Conservation (phyloP, 306 rosid species). For the Malus fusca region DNA sequence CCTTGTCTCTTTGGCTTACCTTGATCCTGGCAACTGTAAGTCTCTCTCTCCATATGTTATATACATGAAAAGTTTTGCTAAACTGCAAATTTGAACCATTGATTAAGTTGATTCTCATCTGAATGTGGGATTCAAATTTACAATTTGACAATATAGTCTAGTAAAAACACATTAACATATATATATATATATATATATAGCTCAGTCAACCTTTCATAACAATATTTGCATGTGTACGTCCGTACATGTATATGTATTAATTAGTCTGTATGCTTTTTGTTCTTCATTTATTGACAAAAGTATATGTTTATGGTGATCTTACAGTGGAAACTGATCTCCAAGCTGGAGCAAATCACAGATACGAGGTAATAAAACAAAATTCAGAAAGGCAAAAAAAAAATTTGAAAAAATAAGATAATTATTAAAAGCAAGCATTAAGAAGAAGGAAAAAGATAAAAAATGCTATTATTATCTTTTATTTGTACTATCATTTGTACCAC, state of each 20-base stretch:
- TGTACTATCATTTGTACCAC: no score
- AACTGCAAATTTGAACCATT: no score
- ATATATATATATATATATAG: no score
- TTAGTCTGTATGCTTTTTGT: background rate
- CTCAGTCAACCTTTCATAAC: background rate
- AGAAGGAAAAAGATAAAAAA: no score
- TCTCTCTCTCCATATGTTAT: no score
- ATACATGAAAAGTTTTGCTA: no score
- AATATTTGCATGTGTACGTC: background rate
- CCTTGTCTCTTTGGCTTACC: constrained; percentile 84
- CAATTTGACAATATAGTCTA: background rate
- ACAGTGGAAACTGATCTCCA: constrained; percentile 95
- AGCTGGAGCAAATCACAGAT: constrained; percentile 76
- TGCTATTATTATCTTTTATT: no score
- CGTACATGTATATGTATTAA: background rate
- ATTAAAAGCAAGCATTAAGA: background rate
- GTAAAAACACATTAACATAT: background rate
- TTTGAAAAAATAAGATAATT: background rate
- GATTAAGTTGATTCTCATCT: background rate
- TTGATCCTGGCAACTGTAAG: constrained; percentile 83
- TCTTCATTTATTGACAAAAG: background rate
- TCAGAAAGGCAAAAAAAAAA: no score
- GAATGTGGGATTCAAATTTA: background rate
- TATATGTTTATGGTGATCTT: background rate
- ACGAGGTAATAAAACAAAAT: constrained; percentile 43